A percentile compares a stretch with the other conserved stretches of the same genome.
Evolutionary conservation across 2,329 filamentous ascomycete genomes (phyloP).

Genomic region (Stromatinia cepivora): DNA sequence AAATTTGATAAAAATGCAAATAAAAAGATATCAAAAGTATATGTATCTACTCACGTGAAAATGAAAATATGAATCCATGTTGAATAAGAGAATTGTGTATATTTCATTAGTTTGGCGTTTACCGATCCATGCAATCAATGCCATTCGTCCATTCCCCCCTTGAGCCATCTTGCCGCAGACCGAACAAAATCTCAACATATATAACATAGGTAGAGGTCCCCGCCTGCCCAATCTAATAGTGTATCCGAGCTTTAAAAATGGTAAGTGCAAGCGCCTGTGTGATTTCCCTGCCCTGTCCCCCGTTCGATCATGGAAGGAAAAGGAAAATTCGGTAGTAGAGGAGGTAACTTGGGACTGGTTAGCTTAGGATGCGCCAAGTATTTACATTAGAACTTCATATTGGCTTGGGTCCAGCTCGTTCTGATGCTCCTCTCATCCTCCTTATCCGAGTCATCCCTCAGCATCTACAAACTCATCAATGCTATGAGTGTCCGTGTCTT

Average conservation of each 20-base stretch:
- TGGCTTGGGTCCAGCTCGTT: not conserved
- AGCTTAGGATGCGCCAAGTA: not conserved
- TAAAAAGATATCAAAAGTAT: not conserved
- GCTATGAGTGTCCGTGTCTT: constrained; percentile 39
- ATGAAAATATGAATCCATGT: not conserved
- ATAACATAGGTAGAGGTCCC: constrained; percentile 16
- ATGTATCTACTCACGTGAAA: not conserved
- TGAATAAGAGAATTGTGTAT: not conserved
- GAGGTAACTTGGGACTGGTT: not conserved
- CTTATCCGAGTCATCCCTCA: constrained; percentile 29
- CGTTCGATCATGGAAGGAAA: not conserved
- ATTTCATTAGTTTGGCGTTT: constrained; percentile 16
- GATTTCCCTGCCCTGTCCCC: not conserved
- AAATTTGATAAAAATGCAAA: constrained; percentile 7
- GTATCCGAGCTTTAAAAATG: constrained; percentile 6
- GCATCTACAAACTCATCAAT: constrained; percentile 42
- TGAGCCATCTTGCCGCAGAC: constrained; percentile 4
- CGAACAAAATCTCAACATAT: constrained; percentile 12
- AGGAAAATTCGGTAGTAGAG: not conserved
- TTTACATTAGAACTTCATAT: not conserved
- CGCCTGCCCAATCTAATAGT: constrained; percentile 19
- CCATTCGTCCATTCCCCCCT: not conserved
- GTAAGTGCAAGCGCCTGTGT: not conserved
- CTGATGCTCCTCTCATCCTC: not conserved
- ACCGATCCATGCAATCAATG: not conserved